Percentiles rank a stretch among this genome's conserved stretches.
Evolutionary conservation across 768 basidiomycete genomes (phyloP).

Genomic region (Agaricus sinodeliciosus): DNA sequence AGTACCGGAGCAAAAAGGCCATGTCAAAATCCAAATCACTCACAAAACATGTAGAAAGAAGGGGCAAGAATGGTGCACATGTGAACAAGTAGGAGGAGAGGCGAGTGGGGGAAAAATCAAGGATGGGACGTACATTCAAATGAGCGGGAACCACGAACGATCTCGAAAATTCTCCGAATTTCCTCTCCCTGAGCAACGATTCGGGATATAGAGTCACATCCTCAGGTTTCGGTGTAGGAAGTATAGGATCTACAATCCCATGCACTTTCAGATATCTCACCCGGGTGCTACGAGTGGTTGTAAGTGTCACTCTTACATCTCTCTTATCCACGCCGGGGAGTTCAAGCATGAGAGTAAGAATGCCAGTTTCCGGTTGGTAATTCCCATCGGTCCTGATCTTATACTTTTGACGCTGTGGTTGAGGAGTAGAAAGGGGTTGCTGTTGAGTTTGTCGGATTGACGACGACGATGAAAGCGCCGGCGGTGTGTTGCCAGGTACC

Average conservation of each 20-base stretch:
- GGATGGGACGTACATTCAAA: constrained; percentile 18
- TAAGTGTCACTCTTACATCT: constrained; percentile 54
- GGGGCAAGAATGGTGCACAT: not conserved
- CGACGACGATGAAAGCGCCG: not conserved
- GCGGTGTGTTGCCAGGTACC: constrained; percentile 12
- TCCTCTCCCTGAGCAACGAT: constrained; percentile 16
- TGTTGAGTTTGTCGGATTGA: constrained; percentile 13
- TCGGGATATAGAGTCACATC: constrained; percentile 15
- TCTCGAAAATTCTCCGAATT: constrained; percentile 20
- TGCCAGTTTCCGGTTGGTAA: constrained; percentile 44
- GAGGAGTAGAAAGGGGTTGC: not conserved
- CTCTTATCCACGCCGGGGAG: constrained; percentile 58
- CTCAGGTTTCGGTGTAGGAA: constrained; percentile 20
- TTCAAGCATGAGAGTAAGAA: constrained; percentile 57
- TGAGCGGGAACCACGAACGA: constrained; percentile 19
- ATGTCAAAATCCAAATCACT: constrained; percentile 13
- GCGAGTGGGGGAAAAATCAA: constrained; percentile 6
- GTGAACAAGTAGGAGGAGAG: constrained; percentile 1
- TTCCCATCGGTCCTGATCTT: constrained; percentile 56
- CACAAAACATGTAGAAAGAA: constrained; percentile 3
- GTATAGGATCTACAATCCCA: constrained; percentile 36
- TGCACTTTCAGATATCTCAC: constrained; percentile 54
- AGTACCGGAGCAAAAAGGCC: not conserved
- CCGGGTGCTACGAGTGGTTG: constrained; percentile 54
- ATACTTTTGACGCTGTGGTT: constrained; percentile 17